Evolutionary conservation across 495 filamentous ascomycete species (phyloP), one percentile per base, ranked within the genome.

Genomic region (Glarea lozoyensis): DNA sequence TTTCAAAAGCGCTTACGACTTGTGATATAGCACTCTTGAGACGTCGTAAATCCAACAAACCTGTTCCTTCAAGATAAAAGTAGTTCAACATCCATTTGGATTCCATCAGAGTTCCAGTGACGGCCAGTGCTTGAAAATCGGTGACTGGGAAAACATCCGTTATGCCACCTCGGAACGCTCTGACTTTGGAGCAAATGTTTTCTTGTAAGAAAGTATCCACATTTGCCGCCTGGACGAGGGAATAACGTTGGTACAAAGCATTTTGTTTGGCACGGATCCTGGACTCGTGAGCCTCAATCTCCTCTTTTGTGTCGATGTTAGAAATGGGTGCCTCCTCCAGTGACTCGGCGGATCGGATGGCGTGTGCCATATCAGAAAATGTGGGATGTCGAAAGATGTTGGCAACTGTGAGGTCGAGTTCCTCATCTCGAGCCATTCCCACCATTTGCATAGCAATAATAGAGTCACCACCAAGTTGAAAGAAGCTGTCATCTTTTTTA

Each of bases 371-470:
- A 36, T 22, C 29, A 13, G 38, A n/a, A 27, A 41, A 29, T 19
- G 23, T 41, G 4, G 42, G 42, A 27, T 36, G 10, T 7, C 15
- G 52, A 31, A 82, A 79, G 1, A 74, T 60, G 23, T 64, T 57
- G 0, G 74, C 69, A n/a, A 82, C 77, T 4, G 70, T 78, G 29
- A 82, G 53, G 21, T 65, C 60, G 29, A 81, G 42, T 3, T 72
- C 71, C 19, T 73, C 68, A 6, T 45, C 52, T 20, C 66, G 71
- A 17, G 72, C 71, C 43, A 71, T 70, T 5, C 76, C 73, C 6
- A 80, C 80, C 40, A 85, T 64, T 57, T 76, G 79, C 70, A 86
- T 84, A 1, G 79, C 79, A 10, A 72, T 70, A 38, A 86, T 81
- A 1, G 80, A 84, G 48, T 85, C 81, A 25, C 81, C 81, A 10